These are phyloP conservation scores for Psidium guajava DNA, from an alignment of 345 rosid species.

Conservation along the genomic window DNA sequence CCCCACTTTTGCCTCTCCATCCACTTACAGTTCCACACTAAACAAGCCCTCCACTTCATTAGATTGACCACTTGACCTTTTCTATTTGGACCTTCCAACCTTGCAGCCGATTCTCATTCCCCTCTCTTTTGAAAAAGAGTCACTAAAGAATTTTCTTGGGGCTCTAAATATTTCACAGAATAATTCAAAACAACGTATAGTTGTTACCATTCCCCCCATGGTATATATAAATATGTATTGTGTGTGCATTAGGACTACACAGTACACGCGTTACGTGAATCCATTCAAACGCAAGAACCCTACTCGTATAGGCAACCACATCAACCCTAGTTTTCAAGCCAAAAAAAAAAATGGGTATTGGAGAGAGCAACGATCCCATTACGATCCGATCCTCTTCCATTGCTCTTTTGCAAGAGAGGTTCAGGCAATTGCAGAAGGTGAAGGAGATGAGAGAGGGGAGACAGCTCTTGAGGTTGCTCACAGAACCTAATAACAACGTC, in stretches of 20 bases:
- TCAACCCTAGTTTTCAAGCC: neutral
- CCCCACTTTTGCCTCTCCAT: slow-evolving; percentile 14
- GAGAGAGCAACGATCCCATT: slow-evolving; percentile 28
- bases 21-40: slow-evolving; percentile 8
- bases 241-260: neutral
- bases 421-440: slow-evolving; percentile 24
- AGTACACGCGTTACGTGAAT: neutral
- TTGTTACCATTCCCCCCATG: neutral
- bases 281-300: neutral
- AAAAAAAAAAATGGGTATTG: neutral
- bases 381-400: slow-evolving; percentile 25
- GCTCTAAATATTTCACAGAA: neutral
- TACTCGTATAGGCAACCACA: neutral
- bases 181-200: neutral
- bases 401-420: slow-evolving; percentile 36
- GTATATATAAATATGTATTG: neutral
- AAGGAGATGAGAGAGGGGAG: slow-evolving; percentile 34
- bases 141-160: neutral
- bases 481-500: slow-evolving; percentile 15
- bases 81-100: slow-evolving; percentile 47
- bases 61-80: slow-evolving; percentile 44
- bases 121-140: neutral
- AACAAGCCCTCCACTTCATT: slow-evolving; percentile 32
- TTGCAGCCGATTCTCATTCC: slow-evolving; percentile 45
- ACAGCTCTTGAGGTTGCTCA: slow-evolving; percentile 24